Percentiles rank a stretch among this genome's conserved stretches.
Evolutionary conservation across 2,329 filamentous ascomycete species (phyloP).

Genomic region (Neofusicoccum kwambonambiense): DNA sequence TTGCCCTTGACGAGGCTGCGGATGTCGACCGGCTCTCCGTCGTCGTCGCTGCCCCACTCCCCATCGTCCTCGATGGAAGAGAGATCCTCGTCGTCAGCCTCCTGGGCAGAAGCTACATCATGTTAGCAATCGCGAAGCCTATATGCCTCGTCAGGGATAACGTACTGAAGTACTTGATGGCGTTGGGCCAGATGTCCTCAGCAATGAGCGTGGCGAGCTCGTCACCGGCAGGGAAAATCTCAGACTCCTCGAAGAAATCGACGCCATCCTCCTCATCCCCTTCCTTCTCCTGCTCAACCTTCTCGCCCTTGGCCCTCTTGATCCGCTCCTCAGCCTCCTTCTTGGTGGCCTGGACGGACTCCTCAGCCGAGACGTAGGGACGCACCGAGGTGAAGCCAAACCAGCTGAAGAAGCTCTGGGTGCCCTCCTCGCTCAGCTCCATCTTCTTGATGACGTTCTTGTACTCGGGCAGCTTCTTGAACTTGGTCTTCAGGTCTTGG

Average conservation of each 20-base stretch:
- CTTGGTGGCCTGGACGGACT: conserved; percentile 63
- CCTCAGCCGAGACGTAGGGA: conserved; percentile 68
- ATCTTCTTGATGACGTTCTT: conserved; percentile 55
- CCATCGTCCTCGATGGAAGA: conserved; percentile 69
- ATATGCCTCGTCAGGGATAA: conserved; percentile 24
- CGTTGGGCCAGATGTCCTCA: conserved; percentile 86
- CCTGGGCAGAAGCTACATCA: conserved; percentile 56
- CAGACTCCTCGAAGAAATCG: conserved; percentile 66
- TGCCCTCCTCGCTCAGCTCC: conserved; percentile 60
- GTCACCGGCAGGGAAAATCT: conserved; percentile 86
- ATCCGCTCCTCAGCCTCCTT: conserved; percentile 60
- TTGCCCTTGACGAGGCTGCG: conserved; percentile 44
- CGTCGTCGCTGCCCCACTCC: conserved; percentile 50
- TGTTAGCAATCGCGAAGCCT: neutral
- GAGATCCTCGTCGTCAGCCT: conserved; percentile 66
- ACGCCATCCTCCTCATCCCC: conserved; percentile 59
- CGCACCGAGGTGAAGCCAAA: conserved; percentile 71
- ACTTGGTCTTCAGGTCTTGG: conserved; percentile 39
- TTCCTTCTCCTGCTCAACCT: conserved; percentile 47
- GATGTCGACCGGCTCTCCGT: conserved; percentile 50
- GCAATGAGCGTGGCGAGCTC: conserved; percentile 76
- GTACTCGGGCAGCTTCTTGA: conserved; percentile 56
- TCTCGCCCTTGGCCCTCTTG: conserved; percentile 40
- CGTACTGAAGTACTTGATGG: conserved; percentile 89
- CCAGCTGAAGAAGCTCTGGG: conserved; percentile 81